Base-by-base conservation (phyloP, 176 grass and related monocot species). In the Carex littledalei region DNA sequence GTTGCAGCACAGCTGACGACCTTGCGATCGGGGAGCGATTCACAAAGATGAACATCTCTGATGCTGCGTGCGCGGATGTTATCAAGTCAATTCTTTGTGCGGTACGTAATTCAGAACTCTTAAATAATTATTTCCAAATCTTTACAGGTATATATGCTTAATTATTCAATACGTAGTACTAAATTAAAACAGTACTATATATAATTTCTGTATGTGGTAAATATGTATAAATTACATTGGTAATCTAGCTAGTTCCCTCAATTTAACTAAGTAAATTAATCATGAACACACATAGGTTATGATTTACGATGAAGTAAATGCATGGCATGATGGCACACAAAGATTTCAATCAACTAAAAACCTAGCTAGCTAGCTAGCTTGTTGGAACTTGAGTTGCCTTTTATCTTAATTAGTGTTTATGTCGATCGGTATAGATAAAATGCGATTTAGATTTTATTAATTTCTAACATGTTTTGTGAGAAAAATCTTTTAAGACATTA, bases 11-110 rank as follows among this genome's bases (percentile, higher is more conserved):
- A 26, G 72, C 87, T 39, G 92, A 83, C 4, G 95, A 97, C 18
- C 71, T 85, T 20, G 86, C 87, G 2, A 85, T 98, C 68, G 57
- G 68, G 79, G 85, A 74, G 76, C 86, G 41, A 88, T 91, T 94
- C 86, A 5, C 81, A 80, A 80, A 87, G 21, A 94, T 93, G 95
- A 90, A 91, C 56, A 85, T 98, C 82, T 80, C 91, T 32, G 89
- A 91, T 65, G 26, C 82, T 6, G 86, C 87, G 0, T 98, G 95
- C 79, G 86, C 92, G 2, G 80, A 67, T 24, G 78, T 90, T 26
- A 67, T 94, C 63, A 94, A 93, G 83, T 93, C 95, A 1, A 70
- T 94, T 81, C 76, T 98, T 14, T 98, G 92, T 63, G 87, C 86
- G 91, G 95, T 98, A 24, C 24, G 24, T 24, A 90, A 83, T 24